Conservation (phyloP, 331 rosid species). For the Stylosanthes scabra region DNA sequence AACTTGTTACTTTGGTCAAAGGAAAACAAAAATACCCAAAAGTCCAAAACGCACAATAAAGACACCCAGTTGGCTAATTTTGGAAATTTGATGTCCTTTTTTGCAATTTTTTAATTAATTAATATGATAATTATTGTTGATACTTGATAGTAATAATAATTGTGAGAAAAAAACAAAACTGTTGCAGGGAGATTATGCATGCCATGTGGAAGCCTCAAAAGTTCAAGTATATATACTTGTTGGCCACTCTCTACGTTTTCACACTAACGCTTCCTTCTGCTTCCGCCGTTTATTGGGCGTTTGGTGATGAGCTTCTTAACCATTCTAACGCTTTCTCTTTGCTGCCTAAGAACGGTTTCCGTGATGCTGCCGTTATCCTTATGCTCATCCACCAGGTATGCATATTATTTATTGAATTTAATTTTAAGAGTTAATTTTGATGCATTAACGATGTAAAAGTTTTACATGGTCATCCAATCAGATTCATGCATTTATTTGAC, state of each 20-base stretch:
- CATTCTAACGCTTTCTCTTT: conserved; percentile 93
- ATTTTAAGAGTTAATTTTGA: too few relatives aligned
- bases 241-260: conserved; percentile 83
- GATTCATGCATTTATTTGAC: too few relatives aligned
- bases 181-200: conserved; percentile 90
- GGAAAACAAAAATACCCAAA: neutral
- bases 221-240: conserved; percentile 84
- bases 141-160: conserved; percentile 7
- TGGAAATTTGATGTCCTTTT: neutral
- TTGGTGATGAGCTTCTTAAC: conserved; percentile 77
- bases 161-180: neutral
- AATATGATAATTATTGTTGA: neutral
- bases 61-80: neutral
- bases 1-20: neutral
- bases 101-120: neutral
- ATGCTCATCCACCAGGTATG: conserved; percentile 96
- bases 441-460: too few relatives aligned
- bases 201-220: conserved; percentile 99
- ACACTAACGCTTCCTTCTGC: conserved; percentile 91
- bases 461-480: too few relatives aligned
- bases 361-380: conserved; percentile 85
- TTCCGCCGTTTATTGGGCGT: conserved; percentile 91
- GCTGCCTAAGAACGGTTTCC: conserved; percentile 73
- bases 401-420: too few relatives aligned
- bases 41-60: neutral